Evolutionary conservation across 2,329 filamentous ascomycete genomes (phyloP).

Genomic region (Cryphonectria naterciae): DNA sequence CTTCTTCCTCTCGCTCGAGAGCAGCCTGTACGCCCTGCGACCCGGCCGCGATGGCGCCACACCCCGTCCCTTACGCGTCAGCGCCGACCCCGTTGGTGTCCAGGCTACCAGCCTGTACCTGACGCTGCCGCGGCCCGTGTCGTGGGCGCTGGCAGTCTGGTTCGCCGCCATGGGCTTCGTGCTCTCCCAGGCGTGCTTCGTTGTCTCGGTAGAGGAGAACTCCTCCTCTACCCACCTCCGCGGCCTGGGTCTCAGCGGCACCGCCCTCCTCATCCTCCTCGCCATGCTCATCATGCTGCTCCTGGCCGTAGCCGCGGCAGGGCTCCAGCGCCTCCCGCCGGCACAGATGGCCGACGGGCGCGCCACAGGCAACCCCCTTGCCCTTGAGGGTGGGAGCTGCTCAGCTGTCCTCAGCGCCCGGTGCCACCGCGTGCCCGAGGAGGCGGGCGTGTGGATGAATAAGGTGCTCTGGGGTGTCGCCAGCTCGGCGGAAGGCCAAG

Average conservation of each 20-base stretch:
- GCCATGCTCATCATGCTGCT: conserved; percentile 44
- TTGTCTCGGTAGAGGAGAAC: conserved; percentile 31
- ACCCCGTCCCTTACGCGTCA: conserved; percentile 49
- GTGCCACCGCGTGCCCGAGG: conserved; percentile 46
- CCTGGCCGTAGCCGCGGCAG: conserved; percentile 43
- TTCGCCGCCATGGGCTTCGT: conserved; percentile 51
- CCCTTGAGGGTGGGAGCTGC: conserved; percentile 51
- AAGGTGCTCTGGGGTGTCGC: conserved; percentile 53
- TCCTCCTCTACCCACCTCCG: conserved; percentile 30
- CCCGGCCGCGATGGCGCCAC: conserved; percentile 22
- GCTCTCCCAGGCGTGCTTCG: conserved; percentile 50
- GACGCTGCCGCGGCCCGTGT: conserved; percentile 52
- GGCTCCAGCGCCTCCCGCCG: conserved; percentile 44
- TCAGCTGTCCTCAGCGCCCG: conserved; percentile 56
- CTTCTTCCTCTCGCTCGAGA: conserved; percentile 56
- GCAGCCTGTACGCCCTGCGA: conserved; percentile 46
- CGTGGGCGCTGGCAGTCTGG: conserved; percentile 48
- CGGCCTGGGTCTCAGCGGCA: conserved; percentile 48
- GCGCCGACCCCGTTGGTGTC: conserved; percentile 45
- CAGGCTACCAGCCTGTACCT: conserved; percentile 55
- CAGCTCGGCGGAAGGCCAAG: conserved; percentile 39
- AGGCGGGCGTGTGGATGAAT: conserved; percentile 41
- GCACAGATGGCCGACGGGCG: conserved; percentile 41
- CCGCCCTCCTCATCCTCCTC: conserved; percentile 48
- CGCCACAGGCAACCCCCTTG: conserved; percentile 52